phyloP scores from a whole-genome alignment of 106 monocot species.

The Phalaenopsis equestris region DNA sequence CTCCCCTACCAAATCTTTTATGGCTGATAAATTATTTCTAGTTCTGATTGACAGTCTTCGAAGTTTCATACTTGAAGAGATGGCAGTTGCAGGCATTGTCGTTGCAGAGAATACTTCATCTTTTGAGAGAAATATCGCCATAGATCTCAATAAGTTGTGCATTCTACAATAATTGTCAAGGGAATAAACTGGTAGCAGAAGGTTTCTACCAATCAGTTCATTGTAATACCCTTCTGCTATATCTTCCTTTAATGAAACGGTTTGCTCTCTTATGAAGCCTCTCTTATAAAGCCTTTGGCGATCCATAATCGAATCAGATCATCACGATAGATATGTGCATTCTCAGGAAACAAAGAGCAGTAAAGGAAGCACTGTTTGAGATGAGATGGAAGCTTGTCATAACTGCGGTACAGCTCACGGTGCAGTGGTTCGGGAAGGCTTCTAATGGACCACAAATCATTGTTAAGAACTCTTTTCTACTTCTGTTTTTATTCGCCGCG shows the following conservation, averaged over 20 bases:
- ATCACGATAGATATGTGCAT: neutral
- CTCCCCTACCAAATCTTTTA: neutral
- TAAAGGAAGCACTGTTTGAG: conserved; percentile 32
- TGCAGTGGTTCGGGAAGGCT: conserved; percentile 16
- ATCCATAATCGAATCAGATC: conserved; percentile 10
- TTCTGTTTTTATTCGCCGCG: conserved; percentile 11
- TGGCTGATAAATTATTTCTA: neutral
- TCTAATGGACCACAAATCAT: conserved; percentile 19
- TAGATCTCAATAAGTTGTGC: conserved; percentile 27
- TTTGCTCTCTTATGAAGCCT: conserved; percentile 13
- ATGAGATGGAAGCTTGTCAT: conserved; percentile 26
- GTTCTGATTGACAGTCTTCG: neutral
- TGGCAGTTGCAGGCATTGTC: neutral
- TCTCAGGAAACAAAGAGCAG: conserved; percentile 14
- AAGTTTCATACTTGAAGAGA: neutral
- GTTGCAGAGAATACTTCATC: conserved; percentile 5
- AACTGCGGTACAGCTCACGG: conserved; percentile 29
- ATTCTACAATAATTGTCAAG: conserved; percentile 12
- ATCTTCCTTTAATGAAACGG: conserved; percentile 20
- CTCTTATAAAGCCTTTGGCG: conserved; percentile 18
- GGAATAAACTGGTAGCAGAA: conserved; percentile 13
- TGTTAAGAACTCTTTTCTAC: conserved; percentile 23
- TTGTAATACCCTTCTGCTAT: conserved; percentile 25
- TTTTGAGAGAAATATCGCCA: conserved; percentile 15
- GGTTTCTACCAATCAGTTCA: conserved; percentile 17